A percentile compares a stretch with the other conserved stretches of the same genome.
phyloP scores from a whole-genome alignment of 805 yeast species.

The Candida chauliodis region DNA sequence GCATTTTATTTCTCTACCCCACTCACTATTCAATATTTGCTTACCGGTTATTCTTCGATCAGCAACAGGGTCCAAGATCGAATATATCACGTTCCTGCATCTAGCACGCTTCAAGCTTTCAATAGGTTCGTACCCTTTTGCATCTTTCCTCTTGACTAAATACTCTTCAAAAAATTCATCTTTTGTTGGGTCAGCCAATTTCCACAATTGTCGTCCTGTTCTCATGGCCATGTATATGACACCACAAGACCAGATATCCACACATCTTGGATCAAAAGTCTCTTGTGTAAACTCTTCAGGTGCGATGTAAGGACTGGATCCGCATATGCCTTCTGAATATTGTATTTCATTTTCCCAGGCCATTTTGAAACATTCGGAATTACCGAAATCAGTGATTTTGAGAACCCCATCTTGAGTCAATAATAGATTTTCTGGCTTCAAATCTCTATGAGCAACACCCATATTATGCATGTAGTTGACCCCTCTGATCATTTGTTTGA shows the following conservation, averaged over 20 bases:
- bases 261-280: conserved; percentile 76
- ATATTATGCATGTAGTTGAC: conserved; percentile 84
- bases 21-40: conserved; percentile 87
- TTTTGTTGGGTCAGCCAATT: conserved; percentile 64
- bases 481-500: conserved; percentile 80
- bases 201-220: conserved; percentile 93
- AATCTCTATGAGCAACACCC: conserved; percentile 88
- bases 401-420: conserved; percentile 68
- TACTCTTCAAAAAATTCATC: conserved; percentile 81
- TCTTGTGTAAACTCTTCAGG: conserved; percentile 73
- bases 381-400: conserved; percentile 88
- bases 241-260: conserved; percentile 92
- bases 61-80: conserved; percentile 90
- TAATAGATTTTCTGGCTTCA: conserved; percentile 82
- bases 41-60: conserved; percentile 80
- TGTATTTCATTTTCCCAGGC: conserved; percentile 79
- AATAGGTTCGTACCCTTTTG: conserved; percentile 88
- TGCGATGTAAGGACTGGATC: conserved; percentile 86
- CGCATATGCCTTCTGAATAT: conserved; percentile 72
- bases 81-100: conserved; percentile 89
- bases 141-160: conserved; percentile 72
- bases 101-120: conserved; percentile 80
- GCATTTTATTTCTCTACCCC: conserved; percentile 87
- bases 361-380: conserved; percentile 76
- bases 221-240: conserved; percentile 92